Evolutionary conservation across 805 yeast species (phyloP), one percentile per base, ranked within the genome.

Genomic region (Yarrowia hollandica): DNA sequence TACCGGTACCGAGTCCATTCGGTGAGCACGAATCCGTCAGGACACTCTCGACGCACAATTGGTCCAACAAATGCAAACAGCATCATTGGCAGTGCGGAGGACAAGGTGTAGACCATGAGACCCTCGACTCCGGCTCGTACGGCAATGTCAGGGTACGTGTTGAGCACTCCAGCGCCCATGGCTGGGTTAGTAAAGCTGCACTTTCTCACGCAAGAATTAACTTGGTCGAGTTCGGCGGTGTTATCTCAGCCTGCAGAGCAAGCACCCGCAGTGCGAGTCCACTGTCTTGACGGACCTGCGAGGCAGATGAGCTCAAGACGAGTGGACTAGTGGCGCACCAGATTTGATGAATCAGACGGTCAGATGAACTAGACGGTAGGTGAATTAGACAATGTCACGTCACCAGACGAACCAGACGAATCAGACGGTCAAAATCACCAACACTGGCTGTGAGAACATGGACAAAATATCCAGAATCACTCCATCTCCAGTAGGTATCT

Each of bases 1-100:
- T 79, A 91, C 64, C 97, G 76, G 48, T 81, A 82, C 68, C 88
- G 81, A n/a, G 89, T 92, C 97, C 97, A 91, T 69, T 91, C 96
- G 5, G 96, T 90, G 64, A 91, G 74, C 23, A 91, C 90, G 69
- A 91, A 91, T 1, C 97, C 97, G 9, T 88, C 82, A 0, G 97
- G 97, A 65, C 96, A 88, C 65, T 80, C 79, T 61, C 75, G 79
- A 63, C 96, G 77, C 61, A 91, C 84, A 8, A 83, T 69, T 0
- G 97, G 97, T 0, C 97, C 97, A 61, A 88, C 73, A 59, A 80
- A 79, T 0, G 94, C 88, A 75, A 91, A 91, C 14, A 88, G 72
- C 62, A 88, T 77, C 73, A 91, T 85, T 3, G 97, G 97, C 48
- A 91, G 71, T 1, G 96, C 85, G 28, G 96, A 94, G 16, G 86